These are phyloP conservation scores for Solanum peruvianum DNA, from an alignment of 257 asterid genomes.

Conservation along the genomic window DNA sequence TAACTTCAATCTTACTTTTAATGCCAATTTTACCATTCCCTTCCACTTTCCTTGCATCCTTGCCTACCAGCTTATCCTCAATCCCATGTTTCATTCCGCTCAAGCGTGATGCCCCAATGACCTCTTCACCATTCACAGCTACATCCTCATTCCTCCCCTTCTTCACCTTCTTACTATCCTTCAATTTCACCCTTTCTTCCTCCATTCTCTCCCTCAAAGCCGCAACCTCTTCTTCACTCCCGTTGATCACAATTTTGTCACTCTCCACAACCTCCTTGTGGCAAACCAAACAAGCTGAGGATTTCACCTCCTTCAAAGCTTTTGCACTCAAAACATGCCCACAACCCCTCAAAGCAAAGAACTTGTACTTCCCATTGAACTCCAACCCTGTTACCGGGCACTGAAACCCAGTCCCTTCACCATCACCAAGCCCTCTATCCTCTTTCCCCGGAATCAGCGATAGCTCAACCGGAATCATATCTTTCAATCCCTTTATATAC, in stretches of 20 bases:
- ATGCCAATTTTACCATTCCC: constrained; percentile 7
- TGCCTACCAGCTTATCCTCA: constrained; percentile 19
- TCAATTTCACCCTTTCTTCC: constrained; percentile 38
- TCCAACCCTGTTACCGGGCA: constrained; percentile 76
- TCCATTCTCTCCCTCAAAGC: constrained; percentile 60
- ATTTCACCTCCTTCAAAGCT: constrained; percentile 85
- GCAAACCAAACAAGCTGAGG: constrained; percentile 64
- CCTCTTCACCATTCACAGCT: constrained; percentile 16
- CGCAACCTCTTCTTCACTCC: constrained; percentile 75
- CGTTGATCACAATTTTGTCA: constrained; percentile 75
- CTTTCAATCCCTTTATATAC: constrained; percentile 84
- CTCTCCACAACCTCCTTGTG: constrained; percentile 55
- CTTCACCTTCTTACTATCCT: constrained; percentile 33
- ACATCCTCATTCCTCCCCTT: constrained; percentile 1
- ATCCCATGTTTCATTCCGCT: constrained; percentile 56
- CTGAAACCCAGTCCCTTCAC: constrained; percentile 33
- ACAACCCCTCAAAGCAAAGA: constrained; percentile 53
- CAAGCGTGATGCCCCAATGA: constrained; percentile 17
- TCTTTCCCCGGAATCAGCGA: constrained; percentile 33
- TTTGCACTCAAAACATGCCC: constrained; percentile 88
- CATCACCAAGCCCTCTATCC: constrained; percentile 13
- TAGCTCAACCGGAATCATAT: constrained; percentile 68
- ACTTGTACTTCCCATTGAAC: constrained; percentile 70
- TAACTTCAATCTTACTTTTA: constrained; percentile 17
- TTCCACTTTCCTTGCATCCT: constrained; percentile 5